A percentile compares a stretch with the other conserved stretches of the same genome.
Conservation (phyloP, 495 filamentous ascomycete genomes). For the Mycothermus thermophilus region DNA sequence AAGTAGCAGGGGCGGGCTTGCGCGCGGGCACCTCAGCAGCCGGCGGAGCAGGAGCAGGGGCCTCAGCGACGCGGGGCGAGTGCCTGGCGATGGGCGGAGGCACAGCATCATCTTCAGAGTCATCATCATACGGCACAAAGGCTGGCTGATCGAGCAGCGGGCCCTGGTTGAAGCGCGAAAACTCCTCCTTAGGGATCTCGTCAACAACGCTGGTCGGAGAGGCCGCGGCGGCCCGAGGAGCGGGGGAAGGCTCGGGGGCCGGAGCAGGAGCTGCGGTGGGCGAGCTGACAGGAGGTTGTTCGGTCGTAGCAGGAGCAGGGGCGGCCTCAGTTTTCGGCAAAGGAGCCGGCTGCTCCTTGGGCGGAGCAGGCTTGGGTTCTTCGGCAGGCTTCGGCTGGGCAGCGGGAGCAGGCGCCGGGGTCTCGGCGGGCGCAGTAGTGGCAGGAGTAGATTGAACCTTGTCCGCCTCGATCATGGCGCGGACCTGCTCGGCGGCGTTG, state of each 20-base stretch:
- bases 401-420: constrained; percentile 10
- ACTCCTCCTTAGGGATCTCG: constrained; percentile 50
- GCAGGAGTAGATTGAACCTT: constrained; percentile 12
- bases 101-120: constrained; percentile 29
- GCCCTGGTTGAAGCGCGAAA: constrained; percentile 80
- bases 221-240: constrained; percentile 37
- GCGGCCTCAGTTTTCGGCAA: constrained; percentile 1
- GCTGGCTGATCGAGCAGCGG: constrained; percentile 77
- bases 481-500: constrained; percentile 29
- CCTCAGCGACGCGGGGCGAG: constrained; percentile 7
- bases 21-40: constrained; percentile 10
- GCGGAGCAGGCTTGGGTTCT: constrained; percentile 12
- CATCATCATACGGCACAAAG: constrained; percentile 59
- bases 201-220: constrained; percentile 54
- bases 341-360: constrained; percentile 19
- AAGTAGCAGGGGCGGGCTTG: constrained; percentile 8
- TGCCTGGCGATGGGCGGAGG: constrained; percentile 30
- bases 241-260: constrained; percentile 37
- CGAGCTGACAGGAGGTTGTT: background rate
- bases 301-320: constrained; percentile 3
- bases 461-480: constrained; percentile 17
- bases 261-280: constrained; percentile 15
- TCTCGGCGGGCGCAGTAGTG: constrained; percentile 13
- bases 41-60: constrained; percentile 10
- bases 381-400: constrained; percentile 12